phyloP scores from a whole-genome alignment of 192 early-diverging fungal species.

The Rhizophagus clarus region DNA sequence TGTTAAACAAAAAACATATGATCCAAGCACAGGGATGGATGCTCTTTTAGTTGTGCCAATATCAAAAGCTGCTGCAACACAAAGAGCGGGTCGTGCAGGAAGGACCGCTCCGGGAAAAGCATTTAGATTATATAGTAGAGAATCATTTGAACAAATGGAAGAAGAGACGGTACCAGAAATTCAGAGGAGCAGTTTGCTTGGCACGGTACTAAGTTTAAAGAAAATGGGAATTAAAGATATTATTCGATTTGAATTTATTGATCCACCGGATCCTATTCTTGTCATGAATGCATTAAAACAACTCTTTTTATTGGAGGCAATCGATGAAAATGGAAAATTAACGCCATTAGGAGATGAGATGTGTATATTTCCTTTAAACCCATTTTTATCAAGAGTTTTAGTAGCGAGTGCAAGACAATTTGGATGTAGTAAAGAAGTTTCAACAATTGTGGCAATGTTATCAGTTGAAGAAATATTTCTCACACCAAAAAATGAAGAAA shows the following conservation, averaged over 20 bases:
- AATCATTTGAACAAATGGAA: conserved; percentile 84
- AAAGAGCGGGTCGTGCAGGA: conserved; percentile 93
- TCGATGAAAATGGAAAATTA: conserved; percentile 83
- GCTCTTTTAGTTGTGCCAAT: conserved; percentile 88
- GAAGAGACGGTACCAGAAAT: conserved; percentile 92
- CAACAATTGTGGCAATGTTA: conserved; percentile 91
- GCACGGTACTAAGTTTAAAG: conserved; percentile 88
- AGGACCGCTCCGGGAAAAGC: conserved; percentile 89
- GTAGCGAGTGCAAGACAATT: conserved; percentile 74
- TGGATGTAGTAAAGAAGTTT: conserved; percentile 82
- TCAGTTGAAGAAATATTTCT: conserved; percentile 91
- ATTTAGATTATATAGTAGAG: conserved; percentile 86
- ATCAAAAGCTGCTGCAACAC: conserved; percentile 90
- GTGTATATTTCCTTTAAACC: conserved; percentile 89
- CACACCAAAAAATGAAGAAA: conserved; percentile 72
- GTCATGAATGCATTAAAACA: conserved; percentile 86
- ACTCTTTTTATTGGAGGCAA: conserved; percentile 84
- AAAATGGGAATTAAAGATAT: conserved; percentile 88
- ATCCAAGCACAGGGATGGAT: conserved; percentile 94
- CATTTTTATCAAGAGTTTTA: conserved; percentile 87
- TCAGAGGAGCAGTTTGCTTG: conserved; percentile 89
- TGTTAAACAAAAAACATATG: conserved; percentile 93
- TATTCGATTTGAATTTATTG: conserved; percentile 93
- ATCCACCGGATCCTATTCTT: conserved; percentile 82
- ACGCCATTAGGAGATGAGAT: conserved; percentile 85